Percentiles rank a stretch among this genome's conserved stretches.
These are phyloP conservation scores for Mycena alexandri DNA, from an alignment of 768 basidiomycete genomes.

Conservation along the genomic window DNA sequence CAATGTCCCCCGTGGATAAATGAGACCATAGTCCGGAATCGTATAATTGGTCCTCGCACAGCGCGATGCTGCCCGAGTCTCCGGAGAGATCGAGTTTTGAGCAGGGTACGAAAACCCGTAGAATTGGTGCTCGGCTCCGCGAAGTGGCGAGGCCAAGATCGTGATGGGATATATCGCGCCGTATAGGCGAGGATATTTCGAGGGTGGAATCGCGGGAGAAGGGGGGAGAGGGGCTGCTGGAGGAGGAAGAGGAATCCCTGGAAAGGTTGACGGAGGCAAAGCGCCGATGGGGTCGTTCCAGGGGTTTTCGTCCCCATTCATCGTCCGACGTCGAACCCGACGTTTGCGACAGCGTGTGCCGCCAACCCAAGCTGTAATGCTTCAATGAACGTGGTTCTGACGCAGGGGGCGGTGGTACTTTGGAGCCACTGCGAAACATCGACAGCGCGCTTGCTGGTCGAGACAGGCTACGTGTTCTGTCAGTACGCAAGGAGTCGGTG, in stretches of 20 bases:
- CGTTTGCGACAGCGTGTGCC: conserved; percentile 47
- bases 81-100: conserved; percentile 58
- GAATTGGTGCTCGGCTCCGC: conserved; percentile 75
- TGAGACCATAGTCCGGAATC: conserved; percentile 78
- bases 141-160: conserved; percentile 73
- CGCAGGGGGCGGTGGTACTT: conserved; percentile 58
- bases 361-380: conserved; percentile 65
- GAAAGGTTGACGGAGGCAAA: conserved; percentile 60
- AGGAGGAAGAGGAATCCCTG: conserved; percentile 59
- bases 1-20: conserved; percentile 81
- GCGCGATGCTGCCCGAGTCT: conserved; percentile 56
- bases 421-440: conserved; percentile 51
- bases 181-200: conserved; percentile 33
- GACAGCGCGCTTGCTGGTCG: conserved; percentile 48
- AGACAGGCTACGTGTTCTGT: conserved; percentile 39
- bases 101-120: conserved; percentile 83
- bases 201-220: conserved; percentile 38
- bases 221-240: conserved; percentile 43
- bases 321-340: conserved; percentile 53
- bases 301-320: conserved; percentile 46
- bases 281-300: conserved; percentile 53
- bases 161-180: conserved; percentile 60
- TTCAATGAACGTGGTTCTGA: conserved; percentile 60
- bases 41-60: conserved; percentile 79
- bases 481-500: conserved; percentile 13